These are phyloP conservation scores for Amaranthus hypochondriacus DNA, from an alignment of 148 eudicot species.

Conservation along the genomic window DNA sequence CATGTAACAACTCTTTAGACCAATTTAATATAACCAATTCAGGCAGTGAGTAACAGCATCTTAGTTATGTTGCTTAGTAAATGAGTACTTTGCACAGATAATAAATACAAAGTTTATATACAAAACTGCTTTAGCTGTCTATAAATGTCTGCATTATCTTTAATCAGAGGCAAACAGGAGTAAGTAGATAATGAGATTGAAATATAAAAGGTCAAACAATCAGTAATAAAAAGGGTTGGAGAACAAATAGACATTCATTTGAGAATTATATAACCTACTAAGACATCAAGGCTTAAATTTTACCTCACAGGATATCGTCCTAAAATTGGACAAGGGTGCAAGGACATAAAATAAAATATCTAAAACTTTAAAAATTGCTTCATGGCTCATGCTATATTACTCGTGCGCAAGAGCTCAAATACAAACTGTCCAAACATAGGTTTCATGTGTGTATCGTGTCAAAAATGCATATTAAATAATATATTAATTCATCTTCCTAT, in stretches of 20 bases:
- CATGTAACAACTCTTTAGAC: neutral
- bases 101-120: neutral
- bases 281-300: no score
- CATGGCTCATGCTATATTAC: no score
- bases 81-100: neutral
- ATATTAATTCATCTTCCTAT: no score
- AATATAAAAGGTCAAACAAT: neutral
- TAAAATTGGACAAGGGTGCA: no score
- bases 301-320: no score
- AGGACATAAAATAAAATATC: no score
- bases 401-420: no score
- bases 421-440: no score
- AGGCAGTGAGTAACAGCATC: neutral
- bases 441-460: no score
- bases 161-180: neutral
- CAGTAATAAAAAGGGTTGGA: neutral
- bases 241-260: neutral
- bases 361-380: no score
- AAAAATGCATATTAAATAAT: no score
- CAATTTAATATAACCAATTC: neutral
- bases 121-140: neutral
- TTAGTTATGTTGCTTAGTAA: neutral
- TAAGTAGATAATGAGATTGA: neutral
- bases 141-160: neutral
- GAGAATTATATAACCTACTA: neutral